phyloP scores from a whole-genome alignment of 352 stramenopile species.

The Phytophthora hybrid region DNA sequence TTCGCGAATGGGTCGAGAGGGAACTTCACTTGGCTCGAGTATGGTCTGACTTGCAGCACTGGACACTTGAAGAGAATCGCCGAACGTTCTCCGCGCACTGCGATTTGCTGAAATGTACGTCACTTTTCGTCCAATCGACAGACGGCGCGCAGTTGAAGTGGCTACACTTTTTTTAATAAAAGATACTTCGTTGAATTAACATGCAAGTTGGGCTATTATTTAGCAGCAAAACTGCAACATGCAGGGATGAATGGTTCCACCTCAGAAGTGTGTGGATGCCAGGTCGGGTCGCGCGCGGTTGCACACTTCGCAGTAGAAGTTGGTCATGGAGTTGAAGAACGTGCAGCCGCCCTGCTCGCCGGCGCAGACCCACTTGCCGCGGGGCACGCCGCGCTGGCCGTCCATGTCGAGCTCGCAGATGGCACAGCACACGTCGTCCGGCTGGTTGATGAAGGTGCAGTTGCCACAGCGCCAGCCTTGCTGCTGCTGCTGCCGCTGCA shows the following conservation, averaged over 20 bases:
- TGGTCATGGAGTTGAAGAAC: slow-evolving; percentile 84
- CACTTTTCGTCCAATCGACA: slow-evolving; percentile 27
- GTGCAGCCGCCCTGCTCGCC: slow-evolving; percentile 87
- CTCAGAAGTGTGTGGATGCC: slow-evolving; percentile 75
- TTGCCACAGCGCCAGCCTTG: slow-evolving; percentile 82
- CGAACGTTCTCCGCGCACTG: slow-evolving; percentile 8
- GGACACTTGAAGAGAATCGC: slow-evolving; percentile 44
- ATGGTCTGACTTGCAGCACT: slow-evolving; percentile 38
- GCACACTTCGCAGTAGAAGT: slow-evolving; percentile 93
- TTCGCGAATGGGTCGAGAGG: slow-evolving; percentile 32
- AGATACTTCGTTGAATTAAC: not conserved
- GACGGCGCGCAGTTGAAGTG: slow-evolving; percentile 15
- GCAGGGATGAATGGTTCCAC: not conserved
- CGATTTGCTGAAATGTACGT: slow-evolving; percentile 28
- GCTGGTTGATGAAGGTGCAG: slow-evolving; percentile 90
- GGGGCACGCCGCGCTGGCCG: slow-evolving; percentile 78
- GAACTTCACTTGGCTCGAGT: slow-evolving; percentile 30
- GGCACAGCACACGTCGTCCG: slow-evolving; percentile 71
- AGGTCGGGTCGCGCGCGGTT: slow-evolving; percentile 85
- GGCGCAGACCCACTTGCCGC: slow-evolving; percentile 88
- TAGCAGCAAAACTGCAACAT: slow-evolving; percentile 24
- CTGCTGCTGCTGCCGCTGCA: slow-evolving; percentile 50
- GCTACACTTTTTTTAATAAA: not conserved
- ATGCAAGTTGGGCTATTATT: not conserved
- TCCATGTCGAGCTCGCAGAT: slow-evolving; percentile 88